Evolutionary conservation across 164 flowering plant genomes (phyloP).

Genomic region (Kingdonia uniflora): DNA sequence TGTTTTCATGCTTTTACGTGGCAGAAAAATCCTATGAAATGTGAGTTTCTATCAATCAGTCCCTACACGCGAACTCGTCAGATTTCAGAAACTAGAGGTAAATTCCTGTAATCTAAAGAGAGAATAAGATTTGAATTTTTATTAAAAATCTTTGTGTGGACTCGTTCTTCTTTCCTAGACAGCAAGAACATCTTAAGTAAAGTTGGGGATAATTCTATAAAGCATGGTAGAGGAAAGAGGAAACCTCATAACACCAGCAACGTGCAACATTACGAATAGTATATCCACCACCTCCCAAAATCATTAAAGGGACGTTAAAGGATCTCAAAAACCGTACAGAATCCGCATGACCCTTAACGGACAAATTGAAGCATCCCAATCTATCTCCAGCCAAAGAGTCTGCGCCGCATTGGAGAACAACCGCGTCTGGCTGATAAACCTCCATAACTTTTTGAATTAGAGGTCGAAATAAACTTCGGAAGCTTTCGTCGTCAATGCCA

Average conservation of each 20-base stretch:
- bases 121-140: too few species aligned
- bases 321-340: conserved; percentile 78
- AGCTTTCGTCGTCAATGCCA: conserved; percentile 88
- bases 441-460: conserved; percentile 79
- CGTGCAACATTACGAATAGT: conserved; percentile 93
- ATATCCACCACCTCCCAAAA: conserved; percentile 94
- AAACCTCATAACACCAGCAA: conserved; percentile 97
- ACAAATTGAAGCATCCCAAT: conserved; percentile 87
- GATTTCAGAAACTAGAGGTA: too few species aligned
- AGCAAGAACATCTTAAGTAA: neutral
- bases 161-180: too few species aligned
- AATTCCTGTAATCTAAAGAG: too few species aligned
- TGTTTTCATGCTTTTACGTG: too few species aligned
- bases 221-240: neutral
- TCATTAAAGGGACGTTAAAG: conserved; percentile 85
- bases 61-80: too few species aligned
- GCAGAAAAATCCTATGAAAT: too few species aligned
- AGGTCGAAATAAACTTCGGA: conserved; percentile 60
- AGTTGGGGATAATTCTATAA: neutral
- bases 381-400: conserved; percentile 89
- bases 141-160: too few species aligned
- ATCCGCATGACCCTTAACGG: conserved; percentile 91
- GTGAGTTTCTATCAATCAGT: too few species aligned
- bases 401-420: conserved; percentile 94
- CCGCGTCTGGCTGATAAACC: conserved; percentile 83